Base-by-base conservation (phyloP, 2,329 filamentous ascomycete genomes). In the Diaporthe helianthi region DNA sequence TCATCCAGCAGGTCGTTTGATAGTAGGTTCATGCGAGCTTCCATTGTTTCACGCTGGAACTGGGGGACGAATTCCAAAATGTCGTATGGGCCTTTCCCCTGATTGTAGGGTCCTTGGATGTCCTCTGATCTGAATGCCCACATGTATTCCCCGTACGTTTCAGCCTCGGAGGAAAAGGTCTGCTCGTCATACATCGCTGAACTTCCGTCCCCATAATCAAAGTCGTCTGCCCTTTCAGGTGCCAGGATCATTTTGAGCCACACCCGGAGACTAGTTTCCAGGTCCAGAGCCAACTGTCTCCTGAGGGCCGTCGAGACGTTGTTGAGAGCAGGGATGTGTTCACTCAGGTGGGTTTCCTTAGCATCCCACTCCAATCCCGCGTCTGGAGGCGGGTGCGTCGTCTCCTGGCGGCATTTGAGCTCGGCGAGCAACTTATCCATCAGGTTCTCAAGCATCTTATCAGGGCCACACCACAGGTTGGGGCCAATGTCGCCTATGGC, bases 401-500 rank as follows among this genome's bases (percentile, higher is more conserved):
- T 13, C 4, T 36, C 29, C 8, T 15, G n/a, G 17, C 64, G 64
- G 31, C 64, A 66, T 9, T 66, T 66, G 4, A 33, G 5, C 38
- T 66, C 64, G 5, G 64, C 51, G 1, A 66, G 10, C 12, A 22
- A 6, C 26, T 66, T 66, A 5, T 66, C 64, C 15, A 46, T 33
- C 8, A 24, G 2, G 9, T 2, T 1, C 0, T 1, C 0, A 2
- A 63, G 26, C 9, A 63, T 2, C 4, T 1, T 1, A 13, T 36
- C 22, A 5, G 12, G 19, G 1, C 58, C n/a, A 17, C 2, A 3
- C 44, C 29, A 63, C 12, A 24, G 1, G 5, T n/a, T 1, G 13
- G 13, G 26, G 24, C 12, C 29, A 2, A 24, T 0, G 3, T 5
- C 26, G 7, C 1, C 2, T 5, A 61, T 3, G 4, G n/a, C 10